Percentiles rank a stretch among this genome's conserved stretches.
Evolutionary conservation across 2,329 filamentous ascomycete species (phyloP).

Genomic region (Colletotrichum costaricense): DNA sequence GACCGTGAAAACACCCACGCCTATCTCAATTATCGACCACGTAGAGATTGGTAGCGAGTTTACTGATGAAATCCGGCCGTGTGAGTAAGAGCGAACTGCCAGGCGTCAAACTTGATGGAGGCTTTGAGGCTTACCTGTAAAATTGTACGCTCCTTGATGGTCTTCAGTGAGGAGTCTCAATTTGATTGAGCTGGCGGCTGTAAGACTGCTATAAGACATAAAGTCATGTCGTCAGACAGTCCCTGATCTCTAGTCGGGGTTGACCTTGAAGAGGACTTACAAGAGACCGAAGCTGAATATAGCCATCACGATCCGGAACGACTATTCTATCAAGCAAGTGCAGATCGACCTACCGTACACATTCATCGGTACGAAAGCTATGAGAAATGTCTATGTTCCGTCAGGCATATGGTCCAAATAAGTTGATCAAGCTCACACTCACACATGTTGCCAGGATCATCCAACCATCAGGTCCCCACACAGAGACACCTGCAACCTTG

Average conservation of each 20-base stretch:
- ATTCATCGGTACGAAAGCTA: neutral
- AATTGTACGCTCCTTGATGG: neutral
- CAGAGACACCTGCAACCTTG: neutral
- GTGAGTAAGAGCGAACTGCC: constrained; percentile 29
- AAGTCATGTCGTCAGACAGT: neutral
- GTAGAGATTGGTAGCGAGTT: constrained; percentile 45
- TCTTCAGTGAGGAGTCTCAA: neutral
- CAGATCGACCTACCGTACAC: neutral
- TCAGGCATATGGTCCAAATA: neutral
- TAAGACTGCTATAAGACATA: neutral
- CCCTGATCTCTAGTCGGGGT: too few relatives aligned
- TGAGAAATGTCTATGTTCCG: neutral
- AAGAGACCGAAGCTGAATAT: constrained; percentile 14
- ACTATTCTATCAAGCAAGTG: too few relatives aligned
- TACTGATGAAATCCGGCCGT: constrained; percentile 39
- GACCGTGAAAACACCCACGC: neutral
- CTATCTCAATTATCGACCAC: neutral
- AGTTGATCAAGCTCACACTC: neutral
- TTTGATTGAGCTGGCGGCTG: neutral
- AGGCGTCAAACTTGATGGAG: too few relatives aligned
- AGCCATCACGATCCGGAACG: neutral
- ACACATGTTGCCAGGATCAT: neutral
- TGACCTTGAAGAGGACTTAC: neutral
- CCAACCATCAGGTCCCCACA: neutral
- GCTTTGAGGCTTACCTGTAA: neutral